Evolutionary conservation across 2,329 filamentous ascomycete genomes (phyloP).

Genomic region (Pseudocercospora cruenta): DNA sequence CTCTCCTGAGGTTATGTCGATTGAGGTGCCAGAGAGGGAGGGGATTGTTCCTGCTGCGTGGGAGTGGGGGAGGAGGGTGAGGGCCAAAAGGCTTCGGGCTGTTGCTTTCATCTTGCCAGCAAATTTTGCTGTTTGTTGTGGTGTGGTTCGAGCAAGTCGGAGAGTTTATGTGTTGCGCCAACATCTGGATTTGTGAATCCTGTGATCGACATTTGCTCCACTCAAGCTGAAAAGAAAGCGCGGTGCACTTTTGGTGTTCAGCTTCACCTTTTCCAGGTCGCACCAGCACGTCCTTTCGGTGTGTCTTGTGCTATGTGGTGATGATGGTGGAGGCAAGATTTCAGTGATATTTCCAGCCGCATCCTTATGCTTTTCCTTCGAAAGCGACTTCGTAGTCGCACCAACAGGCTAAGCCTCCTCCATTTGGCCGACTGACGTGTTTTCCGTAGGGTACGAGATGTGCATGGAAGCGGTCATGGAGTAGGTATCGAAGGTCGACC

Average conservation of each 20-base stretch:
- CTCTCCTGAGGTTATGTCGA: conserved; percentile 27
- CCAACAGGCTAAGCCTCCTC: neutral
- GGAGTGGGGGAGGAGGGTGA: neutral
- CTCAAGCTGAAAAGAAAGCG: neutral
- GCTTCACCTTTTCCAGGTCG: neutral
- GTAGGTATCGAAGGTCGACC: neutral
- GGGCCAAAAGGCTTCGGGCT: too few species aligned
- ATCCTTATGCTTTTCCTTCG: neutral
- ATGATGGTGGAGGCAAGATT: neutral
- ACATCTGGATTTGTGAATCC: too few species aligned
- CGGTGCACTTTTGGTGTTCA: neutral
- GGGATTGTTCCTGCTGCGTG: conserved; percentile 5
- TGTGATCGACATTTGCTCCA: neutral
- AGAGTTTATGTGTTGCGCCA: too few species aligned
- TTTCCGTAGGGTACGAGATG: neutral
- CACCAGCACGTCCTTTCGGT: neutral
- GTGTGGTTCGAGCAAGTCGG: too few species aligned
- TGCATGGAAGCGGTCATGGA: neutral
- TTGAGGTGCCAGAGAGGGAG: conserved; percentile 23
- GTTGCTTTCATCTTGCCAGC: too few species aligned
- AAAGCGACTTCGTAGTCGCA: neutral
- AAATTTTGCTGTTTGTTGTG: too few species aligned
- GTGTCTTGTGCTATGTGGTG: neutral
- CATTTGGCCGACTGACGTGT: neutral
- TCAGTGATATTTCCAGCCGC: neutral